These are phyloP conservation scores for Aspergillus mulundensis DNA, from an alignment of 495 filamentous ascomycete genomes.

Conservation along the genomic window DNA sequence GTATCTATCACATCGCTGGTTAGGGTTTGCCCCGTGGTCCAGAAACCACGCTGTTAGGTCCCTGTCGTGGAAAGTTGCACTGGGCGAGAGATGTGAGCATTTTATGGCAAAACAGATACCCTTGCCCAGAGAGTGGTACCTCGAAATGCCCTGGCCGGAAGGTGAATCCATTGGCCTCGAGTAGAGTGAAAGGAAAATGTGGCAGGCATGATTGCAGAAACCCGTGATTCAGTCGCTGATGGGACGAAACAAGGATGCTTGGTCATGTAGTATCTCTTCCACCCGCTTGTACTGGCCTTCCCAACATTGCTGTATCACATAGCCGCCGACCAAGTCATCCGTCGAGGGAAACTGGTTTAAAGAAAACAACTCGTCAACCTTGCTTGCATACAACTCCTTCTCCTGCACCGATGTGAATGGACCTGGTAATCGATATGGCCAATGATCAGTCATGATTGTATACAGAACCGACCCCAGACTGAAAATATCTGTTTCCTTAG, in stretches of 20 bases:
- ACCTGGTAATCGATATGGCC: not conserved
- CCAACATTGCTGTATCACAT: not conserved
- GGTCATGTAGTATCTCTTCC: too few relatives aligned
- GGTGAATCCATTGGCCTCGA: not conserved
- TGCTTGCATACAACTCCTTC: not conserved
- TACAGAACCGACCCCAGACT: constrained; percentile 2
- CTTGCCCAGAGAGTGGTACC: not conserved
- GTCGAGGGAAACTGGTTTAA: not conserved
- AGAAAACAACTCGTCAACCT: not conserved
- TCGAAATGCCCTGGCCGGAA: not conserved
- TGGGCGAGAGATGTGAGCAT: too few relatives aligned
- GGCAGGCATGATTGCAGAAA: not conserved
- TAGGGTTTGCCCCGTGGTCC: too few relatives aligned
- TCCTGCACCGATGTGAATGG: not conserved
- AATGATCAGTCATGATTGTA: constrained; percentile 8
- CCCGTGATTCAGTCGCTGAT: too few relatives aligned
- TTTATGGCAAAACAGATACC: too few relatives aligned
- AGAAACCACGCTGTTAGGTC: too few relatives aligned
- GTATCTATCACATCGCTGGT: too few relatives aligned
- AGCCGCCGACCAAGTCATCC: not conserved
- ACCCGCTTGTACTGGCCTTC: not conserved
- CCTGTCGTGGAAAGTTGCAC: too few relatives aligned
- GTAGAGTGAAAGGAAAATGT: not conserved
- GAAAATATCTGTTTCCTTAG: not conserved
- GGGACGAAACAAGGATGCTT: too few relatives aligned